Evolutionary conservation across 352 stramenopile genomes (phyloP).

Genomic region (Thalassiosira mediterranea): DNA sequence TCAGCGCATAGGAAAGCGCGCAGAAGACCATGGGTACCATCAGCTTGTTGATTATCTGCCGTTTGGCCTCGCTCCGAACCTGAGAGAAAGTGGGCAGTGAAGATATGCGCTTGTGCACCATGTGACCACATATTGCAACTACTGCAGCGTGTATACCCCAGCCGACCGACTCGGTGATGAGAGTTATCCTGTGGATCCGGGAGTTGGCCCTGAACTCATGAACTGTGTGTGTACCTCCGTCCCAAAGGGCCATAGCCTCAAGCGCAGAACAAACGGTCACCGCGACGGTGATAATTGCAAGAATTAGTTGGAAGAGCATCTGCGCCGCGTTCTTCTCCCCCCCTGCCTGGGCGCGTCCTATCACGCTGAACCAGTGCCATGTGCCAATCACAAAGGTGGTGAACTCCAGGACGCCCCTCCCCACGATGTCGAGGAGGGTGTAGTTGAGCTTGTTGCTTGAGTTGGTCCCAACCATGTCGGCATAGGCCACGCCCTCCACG

Average conservation of each 20-base stretch:
- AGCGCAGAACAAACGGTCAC: slow-evolving; percentile 33
- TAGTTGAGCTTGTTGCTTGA: slow-evolving; percentile 54
- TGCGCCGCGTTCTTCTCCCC: slow-evolving; percentile 24
- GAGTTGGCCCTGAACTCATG: slow-evolving; percentile 40
- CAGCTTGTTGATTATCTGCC: slow-evolving; percentile 52
- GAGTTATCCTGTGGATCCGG: slow-evolving; percentile 37
- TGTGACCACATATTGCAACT: slow-evolving; percentile 43
- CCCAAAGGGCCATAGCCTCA: slow-evolving; percentile 38
- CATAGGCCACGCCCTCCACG: slow-evolving; percentile 39
- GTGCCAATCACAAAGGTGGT: slow-evolving; percentile 60
- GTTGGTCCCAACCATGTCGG: slow-evolving; percentile 33
- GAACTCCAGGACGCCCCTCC: slow-evolving; percentile 59
- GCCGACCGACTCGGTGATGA: slow-evolving; percentile 44
- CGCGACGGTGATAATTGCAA: slow-evolving; percentile 25
- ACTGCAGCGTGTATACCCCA: slow-evolving; percentile 60
- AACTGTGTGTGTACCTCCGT: slow-evolving; percentile 14
- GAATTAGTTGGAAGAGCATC: slow-evolving; percentile 31
- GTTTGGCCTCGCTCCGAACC: slow-evolving; percentile 31
- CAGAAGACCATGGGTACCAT: slow-evolving; percentile 65
- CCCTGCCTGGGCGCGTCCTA: slow-evolving; percentile 8
- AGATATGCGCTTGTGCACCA: slow-evolving; percentile 43
- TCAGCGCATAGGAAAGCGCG: slow-evolving; percentile 47
- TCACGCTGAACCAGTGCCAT: slow-evolving; percentile 61
- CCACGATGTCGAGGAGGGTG: slow-evolving; percentile 60
- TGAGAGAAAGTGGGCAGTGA: slow-evolving; percentile 41